phyloP scores from a whole-genome alignment of 768 basidiomycete species.

The Lepiota subincarnata region DNA sequence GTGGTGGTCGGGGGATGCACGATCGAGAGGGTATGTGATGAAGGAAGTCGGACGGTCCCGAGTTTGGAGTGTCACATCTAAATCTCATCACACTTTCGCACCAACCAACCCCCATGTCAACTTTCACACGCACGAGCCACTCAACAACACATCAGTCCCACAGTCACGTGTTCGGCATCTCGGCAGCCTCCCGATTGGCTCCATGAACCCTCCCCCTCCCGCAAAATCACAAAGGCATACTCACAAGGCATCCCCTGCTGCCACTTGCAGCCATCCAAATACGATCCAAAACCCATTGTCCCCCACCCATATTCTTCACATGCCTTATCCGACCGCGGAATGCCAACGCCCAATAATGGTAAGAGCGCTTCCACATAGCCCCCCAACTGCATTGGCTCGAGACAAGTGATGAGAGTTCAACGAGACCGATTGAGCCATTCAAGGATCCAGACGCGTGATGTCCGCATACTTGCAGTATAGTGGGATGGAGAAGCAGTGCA shows the following conservation, averaged over 20 bases:
- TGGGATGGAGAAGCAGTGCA: not conserved
- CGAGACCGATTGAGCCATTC: not conserved
- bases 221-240: constrained; percentile 9
- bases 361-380: not conserved
- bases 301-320: not conserved
- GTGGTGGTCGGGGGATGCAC: constrained; percentile 29
- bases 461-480: not conserved
- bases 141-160: constrained; percentile 34
- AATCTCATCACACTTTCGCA: constrained; percentile 37
- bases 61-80: constrained; percentile 42
- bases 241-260: not conserved
- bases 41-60: constrained; percentile 45
- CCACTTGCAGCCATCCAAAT: not conserved
- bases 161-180: constrained; percentile 31
- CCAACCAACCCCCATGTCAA: constrained; percentile 21
- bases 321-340: not conserved
- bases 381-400: not conserved
- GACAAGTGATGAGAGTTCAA: constrained; percentile 1
- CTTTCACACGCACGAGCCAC: constrained; percentile 47
- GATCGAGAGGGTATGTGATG: constrained; percentile 48
- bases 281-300: not conserved
- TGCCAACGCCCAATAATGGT: not conserved
- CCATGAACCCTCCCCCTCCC: not conserved
- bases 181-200: constrained; percentile 19
- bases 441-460: not conserved